These are phyloP conservation scores for Nothophytophthora sp. DNA, from an alignment of 352 stramenopile genomes.

Conservation along the genomic window DNA sequence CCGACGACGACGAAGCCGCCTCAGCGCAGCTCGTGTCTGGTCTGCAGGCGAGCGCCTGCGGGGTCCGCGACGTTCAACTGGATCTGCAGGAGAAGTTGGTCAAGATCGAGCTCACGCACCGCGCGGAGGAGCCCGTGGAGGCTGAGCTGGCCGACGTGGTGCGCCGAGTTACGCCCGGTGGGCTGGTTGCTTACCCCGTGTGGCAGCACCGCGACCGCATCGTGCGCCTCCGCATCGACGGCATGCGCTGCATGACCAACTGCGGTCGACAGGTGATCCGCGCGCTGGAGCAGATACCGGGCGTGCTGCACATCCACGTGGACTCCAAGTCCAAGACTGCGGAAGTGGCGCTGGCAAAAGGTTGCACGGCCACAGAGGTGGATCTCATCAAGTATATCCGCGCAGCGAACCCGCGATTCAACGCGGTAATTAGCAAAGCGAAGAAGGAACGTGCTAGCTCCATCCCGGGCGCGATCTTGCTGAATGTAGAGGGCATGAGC, in stretches of 20 bases:
- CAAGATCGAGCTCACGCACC: slow-evolving; percentile 54
- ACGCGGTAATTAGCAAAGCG: slow-evolving; percentile 70
- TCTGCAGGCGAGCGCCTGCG: slow-evolving; percentile 31
- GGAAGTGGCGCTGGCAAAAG: slow-evolving; percentile 74
- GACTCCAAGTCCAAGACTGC: slow-evolving; percentile 82
- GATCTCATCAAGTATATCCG: slow-evolving; percentile 88
- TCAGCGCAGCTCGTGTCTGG: slow-evolving; percentile 29
- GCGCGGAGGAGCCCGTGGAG: slow-evolving; percentile 43
- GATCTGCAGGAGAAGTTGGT: slow-evolving; percentile 69
- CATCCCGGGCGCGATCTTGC: slow-evolving; percentile 61
- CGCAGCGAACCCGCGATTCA: slow-evolving; percentile 71
- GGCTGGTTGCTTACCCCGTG: slow-evolving; percentile 75
- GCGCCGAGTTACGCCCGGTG: slow-evolving; percentile 33
- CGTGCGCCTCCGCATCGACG: slow-evolving; percentile 70
- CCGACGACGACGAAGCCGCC: slow-evolving; percentile 18
- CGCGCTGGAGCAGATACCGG: slow-evolving; percentile 78
- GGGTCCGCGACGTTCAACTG: slow-evolving; percentile 54
- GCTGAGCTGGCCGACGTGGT: slow-evolving; percentile 62
- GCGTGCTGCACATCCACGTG: slow-evolving; percentile 84
- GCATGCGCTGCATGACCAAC: slow-evolving; percentile 90
- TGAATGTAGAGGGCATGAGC: slow-evolving; percentile 79
- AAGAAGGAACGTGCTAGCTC: slow-evolving; percentile 46
- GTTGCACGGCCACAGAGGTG: slow-evolving; percentile 79
- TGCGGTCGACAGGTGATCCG: slow-evolving; percentile 80
- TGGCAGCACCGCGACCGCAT: slow-evolving; percentile 85